These are phyloP conservation scores for Trichoderma citrinoviride DNA, from an alignment of 2,329 filamentous ascomycete genomes.

Conservation along the genomic window DNA sequence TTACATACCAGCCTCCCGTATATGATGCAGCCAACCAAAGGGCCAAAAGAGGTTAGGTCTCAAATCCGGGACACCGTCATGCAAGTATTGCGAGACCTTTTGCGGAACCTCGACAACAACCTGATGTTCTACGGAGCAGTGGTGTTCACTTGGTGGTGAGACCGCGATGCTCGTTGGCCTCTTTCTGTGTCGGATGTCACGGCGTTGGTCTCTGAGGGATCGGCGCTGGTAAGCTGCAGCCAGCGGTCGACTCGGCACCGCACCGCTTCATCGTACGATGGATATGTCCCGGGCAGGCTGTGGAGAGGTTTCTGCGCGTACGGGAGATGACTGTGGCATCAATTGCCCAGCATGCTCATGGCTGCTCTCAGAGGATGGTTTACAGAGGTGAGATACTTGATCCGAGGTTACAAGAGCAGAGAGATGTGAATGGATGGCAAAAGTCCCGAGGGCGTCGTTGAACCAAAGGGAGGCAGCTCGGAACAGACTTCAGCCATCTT, in stretches of 20 bases:
- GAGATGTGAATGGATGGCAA: too few species aligned
- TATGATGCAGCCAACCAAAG: background rate
- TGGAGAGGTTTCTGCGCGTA: constrained; percentile 4
- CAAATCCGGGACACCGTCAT: background rate
- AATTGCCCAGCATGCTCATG: background rate
- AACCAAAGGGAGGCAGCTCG: background rate
- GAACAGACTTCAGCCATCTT: background rate
- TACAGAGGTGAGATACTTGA: background rate
- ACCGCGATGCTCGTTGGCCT: background rate
- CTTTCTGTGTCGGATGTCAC: constrained; percentile 6
- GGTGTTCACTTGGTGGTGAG: background rate
- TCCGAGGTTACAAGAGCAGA: background rate
- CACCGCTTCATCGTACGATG: constrained; percentile 12
- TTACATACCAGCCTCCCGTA: constrained; percentile 24
- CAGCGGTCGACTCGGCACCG: constrained; percentile 4
- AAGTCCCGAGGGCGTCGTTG: background rate
- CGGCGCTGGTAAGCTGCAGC: constrained; percentile 9
- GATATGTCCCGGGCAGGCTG: background rate
- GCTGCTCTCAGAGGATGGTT: too few species aligned
- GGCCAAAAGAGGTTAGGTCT: constrained; percentile 2
- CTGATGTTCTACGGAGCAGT: background rate
- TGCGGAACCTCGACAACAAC: background rate
- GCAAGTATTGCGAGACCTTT: constrained; percentile 4
- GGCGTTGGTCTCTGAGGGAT: constrained; percentile 7
- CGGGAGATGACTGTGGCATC: background rate